Base-by-base conservation (phyloP, 129 eudicot species). In the Sambucus nigra region DNA sequence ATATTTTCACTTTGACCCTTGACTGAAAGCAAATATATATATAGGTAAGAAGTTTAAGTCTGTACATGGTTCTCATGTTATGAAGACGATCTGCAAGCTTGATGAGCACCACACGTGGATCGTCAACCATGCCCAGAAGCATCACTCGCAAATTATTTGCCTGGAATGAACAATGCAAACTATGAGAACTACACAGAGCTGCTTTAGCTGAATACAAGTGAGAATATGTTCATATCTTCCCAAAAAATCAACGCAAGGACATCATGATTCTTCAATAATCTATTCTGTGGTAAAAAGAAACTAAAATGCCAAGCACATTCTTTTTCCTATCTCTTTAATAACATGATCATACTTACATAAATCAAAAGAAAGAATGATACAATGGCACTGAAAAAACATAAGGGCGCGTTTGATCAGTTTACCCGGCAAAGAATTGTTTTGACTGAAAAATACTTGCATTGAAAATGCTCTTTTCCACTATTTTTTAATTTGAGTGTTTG, bases 21-120 rank as follows among this genome's bases (percentile, higher is more conserved):
- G 35, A 29, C 35, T 29, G 6, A 8, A 35, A 35, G 42, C 42
- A 35, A 7, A 15, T 35, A 35, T 35, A 35, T 15, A 35, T 31
- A 40, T 41, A 19, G 7, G 7, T 4, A 32, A 21, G 32, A 54
- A 16, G 47, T 18, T n/a, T n/a, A 49, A 35, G 48, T 17, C 71
- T 44, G n/a, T 84, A 89, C 97, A 89, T 89, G 73, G 97, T 89
- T 81, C 95, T 81, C 97, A 89, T 78, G 82, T 89, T 89, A 73
- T 89, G 97, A 47, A 89, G 97, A 64, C 97, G 95, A 65, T 89
- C 95, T 31, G 97, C 97, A 68, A 89, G 95, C 81, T 89, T 89
- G 65, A 89, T 84, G 73, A 89, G 97, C 55, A 89, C 95, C 66
- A 89, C 97, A 56, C 95, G 95, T 61, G 95, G 97, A 84, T 89